A percentile compares a stretch with the other conserved stretches of the same genome.
Evolutionary conservation across 176 grass and related monocot species (phyloP).

Genomic region (Cenchrus americanus): DNA sequence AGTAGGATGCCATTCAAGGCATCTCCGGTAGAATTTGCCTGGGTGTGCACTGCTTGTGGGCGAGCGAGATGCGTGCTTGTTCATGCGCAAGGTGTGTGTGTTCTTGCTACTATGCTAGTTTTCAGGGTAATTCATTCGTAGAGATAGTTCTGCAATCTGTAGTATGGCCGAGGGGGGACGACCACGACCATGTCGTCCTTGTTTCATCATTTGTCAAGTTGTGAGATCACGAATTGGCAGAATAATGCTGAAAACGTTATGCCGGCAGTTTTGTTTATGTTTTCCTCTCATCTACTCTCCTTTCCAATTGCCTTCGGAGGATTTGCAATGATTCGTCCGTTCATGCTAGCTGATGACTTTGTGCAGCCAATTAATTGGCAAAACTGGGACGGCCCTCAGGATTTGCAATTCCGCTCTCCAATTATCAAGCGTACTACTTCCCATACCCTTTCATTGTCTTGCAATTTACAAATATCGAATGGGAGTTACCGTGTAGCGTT

Average conservation of each 20-base stretch:
- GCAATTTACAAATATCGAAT: background rate
- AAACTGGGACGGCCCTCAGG: background rate
- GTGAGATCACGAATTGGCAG: background rate
- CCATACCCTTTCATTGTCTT: background rate
- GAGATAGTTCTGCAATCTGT: background rate
- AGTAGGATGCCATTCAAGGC: background rate
- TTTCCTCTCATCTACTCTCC: background rate
- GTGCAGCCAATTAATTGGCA: background rate
- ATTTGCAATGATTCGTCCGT: background rate
- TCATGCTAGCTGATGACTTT: background rate
- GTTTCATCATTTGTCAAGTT: background rate
- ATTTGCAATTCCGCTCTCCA: background rate
- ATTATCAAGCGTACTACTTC: background rate
- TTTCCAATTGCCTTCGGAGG: background rate
- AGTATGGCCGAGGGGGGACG: background rate
- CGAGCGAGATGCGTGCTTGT: background rate
- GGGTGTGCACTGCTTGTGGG: no score
- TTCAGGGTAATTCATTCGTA: background rate
- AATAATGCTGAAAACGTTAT: background rate
- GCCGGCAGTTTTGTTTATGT: conserved; percentile 2
- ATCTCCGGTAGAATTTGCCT: background rate
- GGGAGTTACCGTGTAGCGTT: background rate
- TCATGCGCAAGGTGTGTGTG: background rate
- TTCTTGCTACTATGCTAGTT: background rate
- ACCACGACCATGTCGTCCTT: background rate